Base-by-base conservation (phyloP, 2,329 filamentous ascomycete genomes). In the Penicillium hesseltinei region DNA sequence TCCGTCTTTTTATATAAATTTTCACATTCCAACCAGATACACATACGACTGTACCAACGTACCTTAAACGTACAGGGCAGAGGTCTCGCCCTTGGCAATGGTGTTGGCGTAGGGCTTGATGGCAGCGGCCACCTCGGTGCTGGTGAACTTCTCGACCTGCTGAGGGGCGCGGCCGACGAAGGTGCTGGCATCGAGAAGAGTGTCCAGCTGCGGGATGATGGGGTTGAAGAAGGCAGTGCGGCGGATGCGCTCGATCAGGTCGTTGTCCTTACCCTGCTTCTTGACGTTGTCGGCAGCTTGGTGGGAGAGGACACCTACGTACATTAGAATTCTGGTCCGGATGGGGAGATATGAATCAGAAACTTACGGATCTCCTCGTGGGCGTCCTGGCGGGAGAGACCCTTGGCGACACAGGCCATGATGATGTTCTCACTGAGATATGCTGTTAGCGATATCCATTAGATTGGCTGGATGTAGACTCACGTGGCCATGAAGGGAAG, bases 401-500 rank as follows among this genome's bases (percentile, higher is more conserved):
- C 90, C 69, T 87, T 83, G 56, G 85, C 84, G 29, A 88, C 85
- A 55, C 93, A 81, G 64, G 85, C 86, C 90, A 95, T 92, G 72
- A 92, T 90, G 71, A 92, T 87, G 61, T 73, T 73, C 63, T 73
- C 71, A 62, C 71, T 73, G 42, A 7, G 8, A 48, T 8, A 39
- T 3, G 33, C 33, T n/a, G 59, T 72, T 63, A 72, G 64, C 8
- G 2, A 31, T 15, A 35, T 35, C 17, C 13, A 25, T 17, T 44
- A 8, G 19, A 21, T 10, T 49, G 15, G n/a, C 39, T 35, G 19
- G 11, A n/a, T 13, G 10, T 35, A 11, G 39, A 70, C 79, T 68
- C 82, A 81, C 8, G 87, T 92, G 8, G 86, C 83, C 88, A 93
- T 95, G 77, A 96, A 96, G 1, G 92, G 92, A 15, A 97, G 83